Evolutionary conservation across 2,329 filamentous ascomycete species (phyloP), one percentile per base, ranked within the genome.

Genomic region (Bipolaris zeicola): DNA sequence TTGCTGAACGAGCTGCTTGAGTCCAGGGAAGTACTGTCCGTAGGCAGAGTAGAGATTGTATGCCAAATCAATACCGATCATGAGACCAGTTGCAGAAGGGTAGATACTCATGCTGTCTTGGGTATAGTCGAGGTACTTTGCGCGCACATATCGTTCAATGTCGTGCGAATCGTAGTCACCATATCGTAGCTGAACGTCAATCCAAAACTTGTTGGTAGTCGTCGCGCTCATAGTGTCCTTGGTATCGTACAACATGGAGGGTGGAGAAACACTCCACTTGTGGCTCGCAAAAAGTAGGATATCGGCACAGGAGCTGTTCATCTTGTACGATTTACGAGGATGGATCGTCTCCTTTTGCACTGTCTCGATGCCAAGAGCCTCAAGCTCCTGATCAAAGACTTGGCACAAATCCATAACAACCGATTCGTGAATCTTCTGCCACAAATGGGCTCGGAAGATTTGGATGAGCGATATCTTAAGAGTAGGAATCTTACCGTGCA

Each of bases 341-440:
- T 99, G 95, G 57, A 99, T 99, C 0, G 95, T 98, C 80, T 99
- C 95, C 78, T 99, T 99, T 75, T 99, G 95, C 4, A 98, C 95
- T 2, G 92, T 96, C 78, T 99, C 95, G 56, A 99, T 97, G 34
- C 93, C 93, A 3, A 99, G 82, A 31, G 95, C 92, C 76, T 99
- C 95, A 41, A 99, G 81, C 75, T 99, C 95, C 72, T 98, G 94
- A 66, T 99, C 95, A 67, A 99, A 96, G 13, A 99, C 95, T 74
- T 99, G 96, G 68, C 95, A 98, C 71, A 99, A 78, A 82, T 99
- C 95, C 95, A 99, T 99, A 33, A 97, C 94, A 0, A 98, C 93
- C 0, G 91, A 96, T 78, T 99, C 95, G 77, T 99, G 96, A 44
- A 99, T 98, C 83, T 99, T 99, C 77, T 99, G 95, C 95, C 95